Evolutionary conservation across 441 rosid genomes (phyloP), one percentile per base, ranked within the genome.

Genomic region (Isatis lusitanica): DNA sequence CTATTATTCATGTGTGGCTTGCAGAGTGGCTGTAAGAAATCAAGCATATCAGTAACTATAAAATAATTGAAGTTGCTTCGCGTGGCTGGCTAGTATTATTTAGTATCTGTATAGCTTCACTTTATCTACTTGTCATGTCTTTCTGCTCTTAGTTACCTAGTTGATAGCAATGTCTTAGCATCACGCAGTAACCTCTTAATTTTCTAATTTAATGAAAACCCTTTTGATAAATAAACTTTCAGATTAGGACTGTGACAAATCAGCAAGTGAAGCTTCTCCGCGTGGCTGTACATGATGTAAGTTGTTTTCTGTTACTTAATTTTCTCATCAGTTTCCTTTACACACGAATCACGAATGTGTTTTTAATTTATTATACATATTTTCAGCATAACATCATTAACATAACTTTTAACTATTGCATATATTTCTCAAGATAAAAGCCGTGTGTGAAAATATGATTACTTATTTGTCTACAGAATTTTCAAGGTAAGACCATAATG

Each of bases 251-350:
- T 7, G 94, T 83, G 4, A 53, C 84, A 28, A 82, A 78, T 7
- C 74, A 79, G 60, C 96, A 92, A 84, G 75, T 87, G 40, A 72
- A 61, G 40, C 63, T 84, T 50, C 93, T 92, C 55, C 96, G 92
- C 0, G 96, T 85, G 6, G 91, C 96, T 17, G 94, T 87, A n/a
- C 93, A 84, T 17, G 94, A 88, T 67, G 94, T 90, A 51, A 83
- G 90, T 83, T 55, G 12, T 36, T 18, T n/a, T 31, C 15, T 11
- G 33, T 48, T 17, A 17, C 30, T 30, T n/a, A 55, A 4, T 13
- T 28, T 55, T 28, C 8, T 55, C 60, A n/a, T 55, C 39, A 30
- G 24, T 4, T n/a, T 56, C 21, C 40, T 9, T 26, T 35, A 26
- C 28, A 26, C 28, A 26, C 28, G 28, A 26, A 26, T 26, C 28